phyloP scores from a whole-genome alignment of 345 rosid genomes.

The Populus ilicifolia region DNA sequence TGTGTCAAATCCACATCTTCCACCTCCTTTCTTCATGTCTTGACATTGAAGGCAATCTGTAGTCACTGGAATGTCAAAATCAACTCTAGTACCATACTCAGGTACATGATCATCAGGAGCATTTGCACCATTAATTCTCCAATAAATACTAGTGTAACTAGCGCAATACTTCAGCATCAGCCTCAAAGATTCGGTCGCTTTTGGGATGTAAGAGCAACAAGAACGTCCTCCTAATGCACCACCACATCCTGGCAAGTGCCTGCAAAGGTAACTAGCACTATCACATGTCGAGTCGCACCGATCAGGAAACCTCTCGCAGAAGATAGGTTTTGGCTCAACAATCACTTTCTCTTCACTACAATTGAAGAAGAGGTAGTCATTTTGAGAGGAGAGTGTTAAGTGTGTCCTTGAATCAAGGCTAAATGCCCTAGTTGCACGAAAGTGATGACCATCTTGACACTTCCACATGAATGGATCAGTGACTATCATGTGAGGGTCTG shows the following conservation, averaged over 20 bases:
- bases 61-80: slow-evolving; percentile 79
- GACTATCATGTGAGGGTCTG: slow-evolving; percentile 72
- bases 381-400: slow-evolving; percentile 70
- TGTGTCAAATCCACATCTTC: slow-evolving; percentile 68
- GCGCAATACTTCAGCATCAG: slow-evolving; percentile 82
- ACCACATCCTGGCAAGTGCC: slow-evolving; percentile 77
- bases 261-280: slow-evolving; percentile 78
- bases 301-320: slow-evolving; percentile 81
- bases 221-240: slow-evolving; percentile 46
- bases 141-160: slow-evolving; percentile 71
- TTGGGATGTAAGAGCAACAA: slow-evolving; percentile 82
- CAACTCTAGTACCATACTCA: slow-evolving; percentile 75
- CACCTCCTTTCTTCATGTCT: slow-evolving; percentile 70
- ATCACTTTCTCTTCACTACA: slow-evolving; percentile 63
- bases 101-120: slow-evolving; percentile 62
- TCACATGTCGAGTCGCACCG: slow-evolving; percentile 88
- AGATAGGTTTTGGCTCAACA: slow-evolving; percentile 73
- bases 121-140: slow-evolving; percentile 57
- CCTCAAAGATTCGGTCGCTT: slow-evolving; percentile 76
- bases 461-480: slow-evolving; percentile 86
- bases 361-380: slow-evolving; percentile 91
- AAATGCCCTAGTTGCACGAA: slow-evolving; percentile 71
- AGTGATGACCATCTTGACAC: slow-evolving; percentile 61
- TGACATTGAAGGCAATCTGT: slow-evolving; percentile 73
- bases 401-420: slow-evolving; percentile 84